These are phyloP conservation scores for Penicillium sp. DNA, from an alignment of 2,329 filamentous ascomycete species.

Conservation along the genomic window DNA sequence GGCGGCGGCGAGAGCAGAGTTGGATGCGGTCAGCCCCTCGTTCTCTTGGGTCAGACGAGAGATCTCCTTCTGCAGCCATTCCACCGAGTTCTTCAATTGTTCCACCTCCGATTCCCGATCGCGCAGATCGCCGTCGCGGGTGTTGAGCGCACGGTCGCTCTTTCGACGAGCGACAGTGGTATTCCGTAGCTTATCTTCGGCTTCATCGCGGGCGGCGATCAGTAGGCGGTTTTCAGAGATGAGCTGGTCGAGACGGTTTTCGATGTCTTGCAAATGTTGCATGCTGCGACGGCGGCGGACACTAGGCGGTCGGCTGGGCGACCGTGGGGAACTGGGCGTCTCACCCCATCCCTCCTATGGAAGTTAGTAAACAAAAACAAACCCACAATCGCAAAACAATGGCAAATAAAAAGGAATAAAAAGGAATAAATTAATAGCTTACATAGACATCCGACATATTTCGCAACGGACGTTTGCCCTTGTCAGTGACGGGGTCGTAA, in stretches of 20 bases:
- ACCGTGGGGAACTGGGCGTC: slow-evolving; percentile 77
- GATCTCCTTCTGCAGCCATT: slow-evolving; percentile 79
- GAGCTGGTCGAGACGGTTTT: slow-evolving; percentile 79
- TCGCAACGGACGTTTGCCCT: slow-evolving; percentile 77
- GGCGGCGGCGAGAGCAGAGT: slow-evolving; percentile 70
- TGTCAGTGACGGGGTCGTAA: slow-evolving; percentile 76
- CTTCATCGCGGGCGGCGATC: slow-evolving; percentile 65
- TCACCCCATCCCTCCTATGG: slow-evolving; percentile 88
- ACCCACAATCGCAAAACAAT: slow-evolving; percentile 7
- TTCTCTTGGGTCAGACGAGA: slow-evolving; percentile 78
- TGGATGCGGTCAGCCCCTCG: slow-evolving; percentile 72
- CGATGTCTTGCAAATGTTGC: slow-evolving; percentile 85
- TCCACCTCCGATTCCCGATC: slow-evolving; percentile 87
- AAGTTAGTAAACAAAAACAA: slow-evolving; percentile 30
- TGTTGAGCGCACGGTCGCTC: slow-evolving; percentile 57
- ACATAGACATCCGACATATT: slow-evolving; percentile 94
- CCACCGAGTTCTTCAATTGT: slow-evolving; percentile 71
- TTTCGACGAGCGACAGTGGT: slow-evolving; percentile 54
- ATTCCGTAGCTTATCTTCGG: slow-evolving; percentile 63
- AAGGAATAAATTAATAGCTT: slow-evolving; percentile 50
- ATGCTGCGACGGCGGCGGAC: slow-evolving; percentile 97
- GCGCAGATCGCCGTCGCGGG: slow-evolving; percentile 66
- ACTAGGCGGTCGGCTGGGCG: slow-evolving; percentile 89
- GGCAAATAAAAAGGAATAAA: slow-evolving; percentile 13
- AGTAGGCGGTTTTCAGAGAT: slow-evolving; percentile 79